Conservation (phyloP, 2,329 filamentous ascomycete genomes). For the Bipolaris bicolor region DNA sequence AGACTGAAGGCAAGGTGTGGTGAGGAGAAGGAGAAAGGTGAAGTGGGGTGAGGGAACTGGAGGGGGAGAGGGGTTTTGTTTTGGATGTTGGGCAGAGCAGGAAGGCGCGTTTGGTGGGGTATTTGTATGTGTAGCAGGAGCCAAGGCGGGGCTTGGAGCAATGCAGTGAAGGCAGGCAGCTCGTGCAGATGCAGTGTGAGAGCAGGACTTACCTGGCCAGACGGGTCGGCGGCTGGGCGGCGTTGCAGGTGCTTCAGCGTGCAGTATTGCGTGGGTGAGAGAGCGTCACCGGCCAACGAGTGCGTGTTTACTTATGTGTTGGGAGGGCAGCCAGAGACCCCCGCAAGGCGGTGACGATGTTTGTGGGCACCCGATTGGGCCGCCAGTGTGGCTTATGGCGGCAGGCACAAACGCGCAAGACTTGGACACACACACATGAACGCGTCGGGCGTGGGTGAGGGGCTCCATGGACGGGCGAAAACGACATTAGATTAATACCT, state of each 20-base stretch:
- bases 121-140: constrained; percentile 39
- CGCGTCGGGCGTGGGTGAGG: too few species aligned
- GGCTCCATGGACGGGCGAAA: not conserved
- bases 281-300: constrained; percentile 18
- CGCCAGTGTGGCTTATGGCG: constrained; percentile 13
- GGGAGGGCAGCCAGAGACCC: constrained; percentile 28
- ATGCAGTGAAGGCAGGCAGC: constrained; percentile 14
- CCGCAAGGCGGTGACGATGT: constrained; percentile 41
- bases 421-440: constrained; percentile 2
- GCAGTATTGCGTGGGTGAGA: constrained; percentile 23
- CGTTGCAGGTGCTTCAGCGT: constrained; percentile 29
- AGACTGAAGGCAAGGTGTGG: constrained; percentile 6
- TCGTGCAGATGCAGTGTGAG: constrained; percentile 14
- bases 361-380: constrained; percentile 33
- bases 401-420: constrained; percentile 16
- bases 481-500: constrained; percentile 34
- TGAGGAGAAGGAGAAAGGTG: constrained; percentile 5
- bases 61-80: constrained; percentile 11
- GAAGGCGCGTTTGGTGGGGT: constrained; percentile 31
- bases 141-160: constrained; percentile 15
- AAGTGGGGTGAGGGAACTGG: not conserved
- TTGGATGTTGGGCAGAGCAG: constrained; percentile 12
- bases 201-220: constrained; percentile 27
- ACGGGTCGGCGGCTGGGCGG: constrained; percentile 29
- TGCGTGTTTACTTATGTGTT: constrained; percentile 25